Evolutionary conservation across 2,329 filamentous ascomycete genomes (phyloP), one percentile per base, ranked within the genome.

Genomic region (Macrophomina tecta): DNA sequence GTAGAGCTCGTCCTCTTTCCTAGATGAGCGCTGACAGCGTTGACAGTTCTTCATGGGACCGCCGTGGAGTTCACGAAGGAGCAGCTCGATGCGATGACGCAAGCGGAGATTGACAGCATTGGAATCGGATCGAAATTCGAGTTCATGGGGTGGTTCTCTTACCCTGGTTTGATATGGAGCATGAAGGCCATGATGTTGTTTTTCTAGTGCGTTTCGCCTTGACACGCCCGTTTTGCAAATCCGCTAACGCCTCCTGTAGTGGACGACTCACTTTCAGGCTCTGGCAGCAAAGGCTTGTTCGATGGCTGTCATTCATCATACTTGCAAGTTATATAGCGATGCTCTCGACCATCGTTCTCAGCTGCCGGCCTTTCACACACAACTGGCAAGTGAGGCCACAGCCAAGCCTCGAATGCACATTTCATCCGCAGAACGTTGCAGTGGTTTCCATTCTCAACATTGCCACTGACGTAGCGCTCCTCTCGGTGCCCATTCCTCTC

Each of bases 101-200:
- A 11, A 8, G 53, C 36, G 9, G 36, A 58, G 53, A 28, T 58
- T 12, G 14, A 42, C 18, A 42, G 36, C 11, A 18, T 58, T 9
- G 53, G 53, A 14, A 58, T 45, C 14, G 53, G 53, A 36, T 58
- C 53, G 18, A 58, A 58, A 18, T 58, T 58, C n/a, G 53, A 58
- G 28, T 58, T 58, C n/a, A 58, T 58, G 18, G 53, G 53, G n/a
- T 58, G 53, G 53, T 58, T 58, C 18, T 58, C 53, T 45, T 81
- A 81, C 49, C 76, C 78, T 0, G 73, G 74, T 0, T 72, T 80
- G 0, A 73, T 80, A 7, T 81, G 77, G 77, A 75, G 68, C 5
- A 70, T 75, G 68, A 76, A 75, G 66, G 71, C 70, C 32, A 71
- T 71, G 53, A 72, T 77, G 69, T 58, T 76, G n/a, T 75, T 74